A percentile compares a stretch with the other conserved stretches of the same genome.
These are phyloP conservation scores for Picea engelmannii DNA, from an alignment of 83 land plant genomes.

Conservation along the genomic window DNA sequence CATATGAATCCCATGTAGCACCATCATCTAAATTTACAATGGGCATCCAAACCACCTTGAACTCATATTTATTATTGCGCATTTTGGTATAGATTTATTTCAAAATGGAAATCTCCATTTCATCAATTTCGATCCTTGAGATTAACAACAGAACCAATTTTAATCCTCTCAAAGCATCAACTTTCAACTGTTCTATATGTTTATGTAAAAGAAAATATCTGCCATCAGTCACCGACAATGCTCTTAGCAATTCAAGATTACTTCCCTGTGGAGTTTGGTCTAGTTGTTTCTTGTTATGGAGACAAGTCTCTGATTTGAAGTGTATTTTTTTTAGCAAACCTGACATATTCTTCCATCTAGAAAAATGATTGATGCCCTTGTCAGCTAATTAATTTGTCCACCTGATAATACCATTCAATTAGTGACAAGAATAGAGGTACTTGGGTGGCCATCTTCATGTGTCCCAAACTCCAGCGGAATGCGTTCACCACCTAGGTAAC, in stretches of 20 bases:
- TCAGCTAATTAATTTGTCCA: no score
- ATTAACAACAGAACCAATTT: neutral
- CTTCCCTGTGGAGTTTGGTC: neutral
- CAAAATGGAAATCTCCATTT: neutral
- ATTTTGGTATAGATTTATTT: neutral
- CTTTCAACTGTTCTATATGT: neutral
- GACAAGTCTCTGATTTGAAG: neutral
- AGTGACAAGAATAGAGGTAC: no score
- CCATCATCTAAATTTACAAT: neutral
- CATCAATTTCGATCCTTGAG: neutral
- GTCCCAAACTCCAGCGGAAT: no score
- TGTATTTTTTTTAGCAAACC: neutral
- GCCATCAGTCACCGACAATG: neutral
- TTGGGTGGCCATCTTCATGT: no score
- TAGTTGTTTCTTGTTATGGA: neutral
- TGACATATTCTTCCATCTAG: neutral
- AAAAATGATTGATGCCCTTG: neutral
- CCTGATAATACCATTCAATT: no score
- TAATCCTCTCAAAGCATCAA: neutral
- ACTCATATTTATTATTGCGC: neutral
- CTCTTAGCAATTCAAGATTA: neutral
- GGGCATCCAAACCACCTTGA: conserved; percentile 8
- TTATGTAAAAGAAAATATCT: neutral
- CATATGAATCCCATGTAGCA: neutral
- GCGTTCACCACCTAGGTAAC: no score